Conservation (phyloP, 129 eudicot species). For the Cynara cardunculus region DNA sequence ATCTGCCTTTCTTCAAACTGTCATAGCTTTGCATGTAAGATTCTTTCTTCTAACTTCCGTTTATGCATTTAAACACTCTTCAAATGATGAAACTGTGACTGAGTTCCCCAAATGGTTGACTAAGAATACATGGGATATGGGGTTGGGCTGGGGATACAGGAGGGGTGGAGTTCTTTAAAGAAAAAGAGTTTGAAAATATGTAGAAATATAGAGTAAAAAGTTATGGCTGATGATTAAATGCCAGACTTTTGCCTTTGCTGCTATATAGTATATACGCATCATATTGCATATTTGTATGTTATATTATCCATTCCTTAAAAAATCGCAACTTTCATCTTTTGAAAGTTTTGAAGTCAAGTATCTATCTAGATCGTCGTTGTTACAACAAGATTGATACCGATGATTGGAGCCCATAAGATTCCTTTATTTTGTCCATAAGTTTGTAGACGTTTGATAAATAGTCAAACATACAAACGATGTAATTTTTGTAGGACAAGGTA, state of each 20-base stretch:
- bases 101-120: background rate
- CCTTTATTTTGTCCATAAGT: background rate
- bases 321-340: background rate
- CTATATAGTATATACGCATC: background rate
- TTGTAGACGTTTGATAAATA: background rate
- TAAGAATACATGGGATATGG: background rate
- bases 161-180: too few relatives aligned
- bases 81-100: background rate
- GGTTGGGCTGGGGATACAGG: too few relatives aligned
- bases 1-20: constrained; percentile 66
- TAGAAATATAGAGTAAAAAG: too few relatives aligned
- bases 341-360: background rate
- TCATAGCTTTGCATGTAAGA: constrained; percentile 84
- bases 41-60: background rate
- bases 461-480: background rate
- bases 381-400: background rate
- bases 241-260: too few relatives aligned
- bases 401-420: background rate
- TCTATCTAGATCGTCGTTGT: background rate
- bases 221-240: too few relatives aligned
- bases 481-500: too few relatives aligned
- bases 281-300: background rate
- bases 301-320: background rate
- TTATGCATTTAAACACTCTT: constrained; percentile 3
- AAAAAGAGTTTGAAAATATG: too few relatives aligned